These are phyloP conservation scores for Phytophthora cryptogea DNA, from an alignment of 352 stramenopile genomes.

Conservation along the genomic window DNA sequence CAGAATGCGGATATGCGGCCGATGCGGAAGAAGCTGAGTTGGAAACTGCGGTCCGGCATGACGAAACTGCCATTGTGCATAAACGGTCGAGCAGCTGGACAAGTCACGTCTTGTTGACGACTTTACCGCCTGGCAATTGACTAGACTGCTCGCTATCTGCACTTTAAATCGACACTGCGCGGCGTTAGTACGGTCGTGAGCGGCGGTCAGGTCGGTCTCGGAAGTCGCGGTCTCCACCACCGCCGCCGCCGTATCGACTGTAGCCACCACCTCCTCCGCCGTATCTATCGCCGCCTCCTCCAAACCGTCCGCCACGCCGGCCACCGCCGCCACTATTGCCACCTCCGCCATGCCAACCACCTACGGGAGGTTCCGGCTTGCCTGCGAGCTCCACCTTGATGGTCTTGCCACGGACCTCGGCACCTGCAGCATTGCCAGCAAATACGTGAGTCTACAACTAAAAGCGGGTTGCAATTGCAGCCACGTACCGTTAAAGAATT, in stretches of 20 bases:
- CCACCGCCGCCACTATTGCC: constrained; percentile 46
- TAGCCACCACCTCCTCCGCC: constrained; percentile 40
- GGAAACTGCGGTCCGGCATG: constrained; percentile 10
- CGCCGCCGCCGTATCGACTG: constrained; percentile 39
- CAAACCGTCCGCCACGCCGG: constrained; percentile 42
- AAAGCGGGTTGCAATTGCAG: constrained; percentile 6
- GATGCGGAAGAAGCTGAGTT: constrained; percentile 25
- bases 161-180: constrained; percentile 19
- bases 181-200: constrained; percentile 64
- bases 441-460: constrained; percentile 6
- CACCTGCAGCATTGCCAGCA: constrained; percentile 34
- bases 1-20: constrained; percentile 5
- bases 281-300: constrained; percentile 43
- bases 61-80: neutral
- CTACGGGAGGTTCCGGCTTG: constrained; percentile 79
- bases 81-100: neutral
- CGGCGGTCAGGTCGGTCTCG: constrained; percentile 54
- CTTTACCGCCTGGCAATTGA: constrained; percentile 9
- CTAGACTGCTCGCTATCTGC: constrained; percentile 23
- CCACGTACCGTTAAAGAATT: constrained; percentile 80
- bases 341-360: constrained; percentile 67
- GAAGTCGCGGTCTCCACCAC: constrained; percentile 43
- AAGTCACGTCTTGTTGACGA: constrained; percentile 1
- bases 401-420: constrained; percentile 77
- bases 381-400: constrained; percentile 87